phyloP scores from a whole-genome alignment of 2,329 filamentous ascomycete species.

The Epicoccum nigrum region DNA sequence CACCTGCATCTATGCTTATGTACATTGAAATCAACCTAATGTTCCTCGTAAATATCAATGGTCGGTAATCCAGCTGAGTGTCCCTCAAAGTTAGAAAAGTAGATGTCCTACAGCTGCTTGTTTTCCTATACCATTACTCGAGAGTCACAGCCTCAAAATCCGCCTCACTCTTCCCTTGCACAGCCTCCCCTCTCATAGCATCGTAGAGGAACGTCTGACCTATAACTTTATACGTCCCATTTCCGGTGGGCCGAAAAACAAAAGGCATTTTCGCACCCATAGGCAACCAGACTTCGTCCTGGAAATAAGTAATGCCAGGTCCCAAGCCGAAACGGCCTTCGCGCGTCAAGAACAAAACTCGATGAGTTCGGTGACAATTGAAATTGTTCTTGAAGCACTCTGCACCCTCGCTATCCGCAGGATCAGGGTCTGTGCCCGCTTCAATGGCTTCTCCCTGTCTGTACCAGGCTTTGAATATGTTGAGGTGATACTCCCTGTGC shows the following conservation, averaged over 20 bases:
- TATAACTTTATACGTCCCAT: constrained; percentile 7
- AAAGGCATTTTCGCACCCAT: constrained; percentile 18
- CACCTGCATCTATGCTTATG: no score
- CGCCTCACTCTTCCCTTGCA: background rate
- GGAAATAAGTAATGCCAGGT: background rate
- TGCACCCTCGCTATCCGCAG: no score
- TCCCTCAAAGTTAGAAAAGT: no score
- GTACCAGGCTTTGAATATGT: background rate
- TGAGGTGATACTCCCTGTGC: background rate
- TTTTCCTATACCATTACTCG: no score
- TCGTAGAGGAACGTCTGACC: constrained; percentile 19
- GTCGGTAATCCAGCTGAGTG: no score
- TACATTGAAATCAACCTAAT: no score
- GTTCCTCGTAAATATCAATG: no score
- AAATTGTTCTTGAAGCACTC: no score
- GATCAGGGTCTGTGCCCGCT: no score
- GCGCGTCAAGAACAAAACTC: background rate
- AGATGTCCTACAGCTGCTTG: no score
- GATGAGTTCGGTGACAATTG: background rate
- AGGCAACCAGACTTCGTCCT: constrained; percentile 19
- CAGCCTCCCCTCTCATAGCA: constrained; percentile 13
- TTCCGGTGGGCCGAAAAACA: constrained; percentile 5
- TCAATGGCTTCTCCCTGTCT: background rate
- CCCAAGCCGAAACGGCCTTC: constrained; percentile 20
- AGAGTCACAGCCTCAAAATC: background rate